phyloP scores from a whole-genome alignment of 140 eudicot genomes.

The Flaveria floridana region DNA sequence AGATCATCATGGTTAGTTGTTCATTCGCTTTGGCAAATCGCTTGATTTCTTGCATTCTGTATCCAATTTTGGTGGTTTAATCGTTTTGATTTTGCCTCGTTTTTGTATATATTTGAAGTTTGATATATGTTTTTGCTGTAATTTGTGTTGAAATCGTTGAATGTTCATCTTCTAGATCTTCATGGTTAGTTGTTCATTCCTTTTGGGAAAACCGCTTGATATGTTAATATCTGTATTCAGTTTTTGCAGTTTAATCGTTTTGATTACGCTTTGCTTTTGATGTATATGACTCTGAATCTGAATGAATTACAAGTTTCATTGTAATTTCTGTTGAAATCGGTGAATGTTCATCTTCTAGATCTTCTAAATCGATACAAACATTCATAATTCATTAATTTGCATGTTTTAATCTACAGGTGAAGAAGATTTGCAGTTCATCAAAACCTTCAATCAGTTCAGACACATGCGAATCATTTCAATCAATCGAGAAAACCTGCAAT shows the following conservation, averaged over 20 bases:
- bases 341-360: conserved; percentile 4
- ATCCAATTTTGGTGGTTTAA: too few species aligned
- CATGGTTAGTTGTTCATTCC: neutral
- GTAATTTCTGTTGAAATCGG: neutral
- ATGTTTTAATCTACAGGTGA: conserved; percentile 34
- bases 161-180: too few species aligned
- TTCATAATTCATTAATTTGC: neutral
- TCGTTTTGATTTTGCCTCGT: too few species aligned
- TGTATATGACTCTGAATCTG: neutral
- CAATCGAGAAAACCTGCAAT: conserved; percentile 25
- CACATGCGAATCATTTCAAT: conserved; percentile 19
- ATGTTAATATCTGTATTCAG: neutral
- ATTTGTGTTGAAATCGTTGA: too few species aligned
- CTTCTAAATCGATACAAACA: neutral
- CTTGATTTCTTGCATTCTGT: too few species aligned
- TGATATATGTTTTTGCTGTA: too few species aligned
- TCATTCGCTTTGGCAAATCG: too few species aligned
- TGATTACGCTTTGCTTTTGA: too few species aligned
- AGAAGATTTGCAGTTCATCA: conserved; percentile 38
- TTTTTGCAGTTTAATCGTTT: neutral
- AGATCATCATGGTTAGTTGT: too few species aligned
- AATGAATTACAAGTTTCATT: neutral
- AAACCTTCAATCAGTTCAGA: conserved; percentile 27
- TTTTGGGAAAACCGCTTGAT: conserved; percentile 4
- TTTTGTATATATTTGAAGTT: too few species aligned